phyloP scores from a whole-genome alignment of 1,284 basidiomycete genomes.

The Fomitopsis pinicola region DNA sequence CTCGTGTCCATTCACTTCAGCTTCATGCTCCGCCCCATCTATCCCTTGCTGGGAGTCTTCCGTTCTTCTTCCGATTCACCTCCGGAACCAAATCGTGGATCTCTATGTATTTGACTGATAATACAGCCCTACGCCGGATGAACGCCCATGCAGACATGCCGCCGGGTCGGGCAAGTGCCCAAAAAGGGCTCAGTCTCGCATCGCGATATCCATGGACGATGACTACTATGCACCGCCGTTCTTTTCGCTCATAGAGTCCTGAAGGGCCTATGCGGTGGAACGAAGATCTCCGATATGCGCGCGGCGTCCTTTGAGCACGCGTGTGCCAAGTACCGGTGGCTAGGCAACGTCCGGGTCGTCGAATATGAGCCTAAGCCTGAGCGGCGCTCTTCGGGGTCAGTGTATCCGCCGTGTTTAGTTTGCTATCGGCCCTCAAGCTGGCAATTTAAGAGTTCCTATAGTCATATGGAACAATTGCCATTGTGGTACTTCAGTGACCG shows the following conservation, averaged over 20 bases:
- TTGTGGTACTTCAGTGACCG: too few relatives aligned
- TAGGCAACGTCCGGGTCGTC: too few relatives aligned
- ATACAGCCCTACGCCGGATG: neutral
- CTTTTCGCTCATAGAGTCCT: neutral
- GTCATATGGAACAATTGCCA: too few relatives aligned
- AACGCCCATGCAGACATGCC: neutral
- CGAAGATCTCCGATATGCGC: too few relatives aligned
- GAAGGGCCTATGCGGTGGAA: too few relatives aligned
- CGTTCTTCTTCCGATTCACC: neutral
- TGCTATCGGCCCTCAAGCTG: too few relatives aligned
- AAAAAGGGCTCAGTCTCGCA: neutral
- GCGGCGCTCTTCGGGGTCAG: too few relatives aligned
- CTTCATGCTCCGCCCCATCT: neutral
- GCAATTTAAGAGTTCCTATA: too few relatives aligned
- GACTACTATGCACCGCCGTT: neutral
- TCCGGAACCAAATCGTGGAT: neutral
- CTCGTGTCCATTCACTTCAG: neutral
- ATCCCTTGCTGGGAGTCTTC: neutral
- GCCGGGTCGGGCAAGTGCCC: neutral
- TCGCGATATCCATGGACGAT: neutral
- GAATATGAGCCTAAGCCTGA: too few relatives aligned
- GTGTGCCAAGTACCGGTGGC: too few relatives aligned
- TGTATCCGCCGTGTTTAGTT: too few relatives aligned
- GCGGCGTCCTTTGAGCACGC: too few relatives aligned
- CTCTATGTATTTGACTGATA: neutral